Conservation (phyloP, 345 rosid species). For the Odontarrhena argentea region DNA sequence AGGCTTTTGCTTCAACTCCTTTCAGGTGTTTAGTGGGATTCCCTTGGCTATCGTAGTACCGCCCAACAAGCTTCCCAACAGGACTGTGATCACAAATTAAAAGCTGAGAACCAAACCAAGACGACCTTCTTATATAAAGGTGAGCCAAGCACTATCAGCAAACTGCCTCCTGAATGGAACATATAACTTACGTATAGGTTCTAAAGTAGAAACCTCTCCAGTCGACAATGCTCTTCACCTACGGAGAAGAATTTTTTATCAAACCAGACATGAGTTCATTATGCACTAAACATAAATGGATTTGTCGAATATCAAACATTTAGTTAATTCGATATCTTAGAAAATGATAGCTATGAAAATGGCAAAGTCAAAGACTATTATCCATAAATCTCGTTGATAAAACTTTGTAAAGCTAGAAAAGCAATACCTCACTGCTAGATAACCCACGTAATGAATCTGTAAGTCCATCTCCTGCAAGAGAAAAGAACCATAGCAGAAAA, state of each 20-base stretch:
- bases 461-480: slow-evolving; percentile 81
- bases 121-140: not conserved
- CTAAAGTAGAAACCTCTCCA: slow-evolving; percentile 89
- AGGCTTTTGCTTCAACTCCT: slow-evolving; percentile 94
- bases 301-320: not conserved
- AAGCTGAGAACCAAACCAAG: slow-evolving; percentile 12
- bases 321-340: not conserved
- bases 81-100: slow-evolving; percentile 51
- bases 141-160: slow-evolving; percentile 5
- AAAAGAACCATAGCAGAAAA: slow-evolving; percentile 26
- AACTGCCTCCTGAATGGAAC: not conserved
- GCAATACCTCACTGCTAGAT: slow-evolving; percentile 76
- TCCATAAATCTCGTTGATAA: slow-evolving; percentile 1
- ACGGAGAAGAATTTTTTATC: slow-evolving; percentile 9
- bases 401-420: slow-evolving; percentile 6
- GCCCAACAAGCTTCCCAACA: slow-evolving; percentile 86
- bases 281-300: not conserved
- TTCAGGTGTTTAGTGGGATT: slow-evolving; percentile 83
- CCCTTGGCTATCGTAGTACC: slow-evolving; percentile 75
- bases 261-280: slow-evolving; percentile 24
- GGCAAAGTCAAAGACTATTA: slow-evolving; percentile 14
- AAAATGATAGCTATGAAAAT: slow-evolving; percentile 2
- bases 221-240: slow-evolving; percentile 91
- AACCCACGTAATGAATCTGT: slow-evolving; percentile 74
- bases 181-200: slow-evolving; percentile 73